Percentiles rank a stretch among this genome's conserved stretches.
Conservation (phyloP, 176 grass and related monocot genomes). For the Urochloa ruziziensis region DNA sequence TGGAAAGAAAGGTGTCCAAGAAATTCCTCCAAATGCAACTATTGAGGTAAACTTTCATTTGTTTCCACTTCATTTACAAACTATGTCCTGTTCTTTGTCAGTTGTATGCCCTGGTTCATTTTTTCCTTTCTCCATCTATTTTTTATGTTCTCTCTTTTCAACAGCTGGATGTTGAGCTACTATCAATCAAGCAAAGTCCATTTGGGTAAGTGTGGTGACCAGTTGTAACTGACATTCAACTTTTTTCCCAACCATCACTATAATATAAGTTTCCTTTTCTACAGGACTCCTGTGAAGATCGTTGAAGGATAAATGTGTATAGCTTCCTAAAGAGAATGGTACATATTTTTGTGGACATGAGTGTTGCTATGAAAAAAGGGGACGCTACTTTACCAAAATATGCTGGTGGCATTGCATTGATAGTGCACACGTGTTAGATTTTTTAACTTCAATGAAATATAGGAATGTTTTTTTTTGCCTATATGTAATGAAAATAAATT, state of each 20-base stretch:
- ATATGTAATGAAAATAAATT: neutral
- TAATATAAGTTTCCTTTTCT: constrained; percentile 1
- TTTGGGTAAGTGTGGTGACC: constrained; percentile 50
- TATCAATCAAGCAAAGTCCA: constrained; percentile 75
- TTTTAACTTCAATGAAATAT: constrained; percentile 15
- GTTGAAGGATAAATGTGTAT: constrained; percentile 78
- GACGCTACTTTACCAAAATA: constrained; percentile 25
- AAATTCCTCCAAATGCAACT: constrained; percentile 95
- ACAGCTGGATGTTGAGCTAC: constrained; percentile 85
- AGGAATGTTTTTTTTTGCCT: neutral
- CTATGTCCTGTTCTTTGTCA: neutral
- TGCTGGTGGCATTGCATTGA: neutral
- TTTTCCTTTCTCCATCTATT: neutral
- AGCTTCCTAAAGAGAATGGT: constrained; percentile 16
- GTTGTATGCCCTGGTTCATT: neutral
- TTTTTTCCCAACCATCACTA: neutral
- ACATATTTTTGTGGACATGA: constrained; percentile 20
- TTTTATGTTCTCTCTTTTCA: constrained; percentile 24
- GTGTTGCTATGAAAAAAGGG: neutral
- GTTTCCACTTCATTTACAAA: neutral
- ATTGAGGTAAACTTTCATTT: constrained; percentile 69
- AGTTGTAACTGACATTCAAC: neutral
- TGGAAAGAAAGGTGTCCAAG: constrained; percentile 92
- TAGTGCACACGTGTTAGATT: constrained; percentile 27
- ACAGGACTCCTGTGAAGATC: constrained; percentile 80